Percentiles rank a stretch among this genome's conserved stretches.
These are phyloP conservation scores for Coprinopsis sp. DNA, from an alignment of 768 basidiomycete species.

Conservation along the genomic window DNA sequence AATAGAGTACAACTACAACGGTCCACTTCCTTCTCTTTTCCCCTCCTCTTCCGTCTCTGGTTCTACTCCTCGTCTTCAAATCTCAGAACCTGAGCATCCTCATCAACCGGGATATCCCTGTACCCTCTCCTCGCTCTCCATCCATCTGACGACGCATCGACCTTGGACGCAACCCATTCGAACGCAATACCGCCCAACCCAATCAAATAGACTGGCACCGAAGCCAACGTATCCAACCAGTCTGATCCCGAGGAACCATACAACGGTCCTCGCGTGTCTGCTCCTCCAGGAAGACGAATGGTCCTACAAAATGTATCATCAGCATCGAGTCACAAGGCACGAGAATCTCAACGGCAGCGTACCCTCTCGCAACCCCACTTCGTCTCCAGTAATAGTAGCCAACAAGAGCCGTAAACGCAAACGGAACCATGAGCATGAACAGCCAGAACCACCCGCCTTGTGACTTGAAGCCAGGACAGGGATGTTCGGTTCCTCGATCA, in stretches of 20 bases:
- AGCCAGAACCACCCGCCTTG: constrained; percentile 84
- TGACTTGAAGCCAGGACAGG: constrained; percentile 76
- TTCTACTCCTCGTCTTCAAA: constrained; percentile 73
- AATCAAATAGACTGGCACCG: constrained; percentile 85
- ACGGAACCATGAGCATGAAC: constrained; percentile 70
- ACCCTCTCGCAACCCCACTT: constrained; percentile 74
- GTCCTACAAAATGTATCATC: constrained; percentile 39
- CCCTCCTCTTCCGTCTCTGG: background rate
- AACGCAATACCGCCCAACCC: constrained; percentile 72
- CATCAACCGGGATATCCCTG: constrained; percentile 74
- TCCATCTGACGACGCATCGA: constrained; percentile 30
- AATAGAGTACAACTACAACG: background rate
- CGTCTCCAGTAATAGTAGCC: constrained; percentile 80
- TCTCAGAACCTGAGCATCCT: constrained; percentile 80
- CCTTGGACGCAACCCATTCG: constrained; percentile 53
- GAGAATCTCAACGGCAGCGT: constrained; percentile 25
- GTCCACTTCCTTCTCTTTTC: background rate
- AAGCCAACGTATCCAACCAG: constrained; percentile 68
- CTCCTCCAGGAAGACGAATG: constrained; percentile 72
- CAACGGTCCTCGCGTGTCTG: constrained; percentile 25
- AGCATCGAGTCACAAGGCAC: constrained; percentile 7
- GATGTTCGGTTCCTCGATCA: constrained; percentile 70
- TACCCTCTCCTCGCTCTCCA: constrained; percentile 61
- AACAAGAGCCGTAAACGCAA: constrained; percentile 67
- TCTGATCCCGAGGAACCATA: constrained; percentile 39